These are phyloP conservation scores for Cryptosporidium canis DNA, from an alignment of 169 alveolate genomes.

Conservation along the genomic window DNA sequence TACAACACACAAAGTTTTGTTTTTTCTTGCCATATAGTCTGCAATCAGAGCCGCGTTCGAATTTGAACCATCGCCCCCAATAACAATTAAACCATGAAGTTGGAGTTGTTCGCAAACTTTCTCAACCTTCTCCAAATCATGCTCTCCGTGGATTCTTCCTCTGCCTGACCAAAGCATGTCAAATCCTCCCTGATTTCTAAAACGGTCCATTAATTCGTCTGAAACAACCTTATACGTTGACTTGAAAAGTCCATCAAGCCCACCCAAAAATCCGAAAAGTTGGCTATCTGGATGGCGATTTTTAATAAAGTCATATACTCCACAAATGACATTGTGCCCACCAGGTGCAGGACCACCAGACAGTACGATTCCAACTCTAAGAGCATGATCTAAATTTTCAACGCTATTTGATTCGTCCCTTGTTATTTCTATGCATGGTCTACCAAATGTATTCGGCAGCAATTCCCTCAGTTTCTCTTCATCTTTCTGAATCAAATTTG, in stretches of 20 bases:
- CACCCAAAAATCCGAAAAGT: constrained; percentile 93
- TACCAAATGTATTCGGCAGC: constrained; percentile 72
- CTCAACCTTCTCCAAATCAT: constrained; percentile 87
- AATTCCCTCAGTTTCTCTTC: constrained; percentile 73
- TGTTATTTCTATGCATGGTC: constrained; percentile 72
- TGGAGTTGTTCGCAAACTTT: constrained; percentile 88
- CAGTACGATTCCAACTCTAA: constrained; percentile 94
- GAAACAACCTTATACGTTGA: constrained; percentile 91
- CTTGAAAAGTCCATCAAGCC: constrained; percentile 93
- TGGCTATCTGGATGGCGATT: constrained; percentile 88
- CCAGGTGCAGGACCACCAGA: constrained; percentile 99
- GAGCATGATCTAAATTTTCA: constrained; percentile 74
- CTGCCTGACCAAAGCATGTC: constrained; percentile 98
- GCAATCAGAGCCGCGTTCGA: constrained; percentile 98
- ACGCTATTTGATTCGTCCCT: constrained; percentile 72
- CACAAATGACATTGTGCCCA: constrained; percentile 98
- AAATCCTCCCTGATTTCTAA: constrained; percentile 97
- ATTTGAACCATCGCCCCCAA: constrained; percentile 99
- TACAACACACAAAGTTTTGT: constrained; percentile 83
- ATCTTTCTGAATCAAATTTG: constrained; percentile 76
- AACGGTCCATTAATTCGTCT: constrained; percentile 91
- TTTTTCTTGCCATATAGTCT: constrained; percentile 90
- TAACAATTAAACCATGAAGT: constrained; percentile 95
- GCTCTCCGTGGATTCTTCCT: constrained; percentile 94
- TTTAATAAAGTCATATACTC: constrained; percentile 93